Conservation (phyloP, 2,329 filamentous ascomycete genomes). For the Tolypocladium ophioglossoides region DNA sequence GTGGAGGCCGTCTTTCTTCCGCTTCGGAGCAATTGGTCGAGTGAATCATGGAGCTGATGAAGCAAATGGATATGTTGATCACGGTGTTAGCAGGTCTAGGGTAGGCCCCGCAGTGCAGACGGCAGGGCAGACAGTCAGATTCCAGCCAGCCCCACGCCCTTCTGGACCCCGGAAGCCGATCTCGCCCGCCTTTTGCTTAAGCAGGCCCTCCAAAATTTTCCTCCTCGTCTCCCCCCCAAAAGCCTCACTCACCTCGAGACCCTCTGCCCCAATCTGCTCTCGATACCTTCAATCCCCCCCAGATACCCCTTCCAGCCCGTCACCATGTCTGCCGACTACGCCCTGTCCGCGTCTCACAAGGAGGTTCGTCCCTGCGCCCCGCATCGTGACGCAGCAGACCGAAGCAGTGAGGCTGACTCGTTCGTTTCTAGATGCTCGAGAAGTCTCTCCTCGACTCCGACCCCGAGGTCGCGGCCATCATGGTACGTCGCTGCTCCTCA, state of each 20-base stretch:
- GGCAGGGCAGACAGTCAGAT: background rate
- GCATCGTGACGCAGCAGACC: background rate
- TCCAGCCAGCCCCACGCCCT: background rate
- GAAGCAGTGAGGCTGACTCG: slow-evolving; percentile 1
- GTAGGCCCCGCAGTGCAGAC: background rate
- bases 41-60: too few relatives aligned
- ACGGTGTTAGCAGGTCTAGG: background rate
- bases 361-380: slow-evolving; percentile 29
- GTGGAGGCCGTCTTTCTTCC: too few relatives aligned
- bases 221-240: background rate
- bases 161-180: slow-evolving; percentile 7
- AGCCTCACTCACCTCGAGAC: background rate
- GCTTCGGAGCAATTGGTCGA: too few relatives aligned
- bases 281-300: background rate
- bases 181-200: slow-evolving; percentile 1
- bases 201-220: slow-evolving; percentile 2
- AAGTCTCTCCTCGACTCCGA: slow-evolving; percentile 86
- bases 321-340: slow-evolving; percentile 37
- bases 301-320: slow-evolving; percentile 4
- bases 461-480: slow-evolving; percentile 90
- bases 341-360: slow-evolving; percentile 43
- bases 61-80: too few relatives aligned
- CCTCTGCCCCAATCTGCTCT: background rate
- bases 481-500: slow-evolving; percentile 49
- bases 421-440: slow-evolving; percentile 69